Evolutionary conservation across 1,139 yeast genomes (phyloP), one percentile per base, ranked within the genome.

Genomic region (Saccharomyces hybrid): DNA sequence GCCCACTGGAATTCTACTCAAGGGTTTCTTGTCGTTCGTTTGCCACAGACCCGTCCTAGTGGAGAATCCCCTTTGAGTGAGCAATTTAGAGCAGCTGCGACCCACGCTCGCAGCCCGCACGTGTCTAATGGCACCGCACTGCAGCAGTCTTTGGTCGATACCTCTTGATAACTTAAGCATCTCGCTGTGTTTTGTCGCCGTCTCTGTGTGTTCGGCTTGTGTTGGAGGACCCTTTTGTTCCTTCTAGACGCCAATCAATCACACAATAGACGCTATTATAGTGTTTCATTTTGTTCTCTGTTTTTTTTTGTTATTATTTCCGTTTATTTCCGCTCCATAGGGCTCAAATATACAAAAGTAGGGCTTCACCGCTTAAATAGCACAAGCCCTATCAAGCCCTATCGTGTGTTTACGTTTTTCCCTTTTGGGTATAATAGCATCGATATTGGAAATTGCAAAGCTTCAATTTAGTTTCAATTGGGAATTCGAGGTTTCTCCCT

Each of bases 1-100:
- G 62, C 88, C 77, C 60, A 84, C 67, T 49, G 84, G 77, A 57
- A 81, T 73, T 67, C 87, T 63, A 62, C 79, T 75, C 54, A 77
- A 61, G n/a, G 79, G 80, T 60, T 76, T 77, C 44, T 38, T 38
- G 24, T 24, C 44, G 11, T 38, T 19, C 19, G 44, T 5, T 19
- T 38, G 44, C 44, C 44, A 38, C n/a, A 38, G 12, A n/a, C 44
- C 21, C 12, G 44, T 11, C 11, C 24, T 24, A 19, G 44, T 9
- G 12, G 19, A 38, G 44, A 38, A 38, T 11, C 44, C 26, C 24
- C 44, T 38, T 5, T 38, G 44, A 9, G 44, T 19, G 44, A 38
- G 44, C 12, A 38, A 38, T 16, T 38, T 38, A 38, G 44, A 21
- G 44, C 26, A n/a, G 11, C 19, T 38, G 44, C 24, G 6, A 38